Conservation (phyloP, 768 basidiomycete genomes). For the Rhodosporidiobolus odoratus region DNA sequence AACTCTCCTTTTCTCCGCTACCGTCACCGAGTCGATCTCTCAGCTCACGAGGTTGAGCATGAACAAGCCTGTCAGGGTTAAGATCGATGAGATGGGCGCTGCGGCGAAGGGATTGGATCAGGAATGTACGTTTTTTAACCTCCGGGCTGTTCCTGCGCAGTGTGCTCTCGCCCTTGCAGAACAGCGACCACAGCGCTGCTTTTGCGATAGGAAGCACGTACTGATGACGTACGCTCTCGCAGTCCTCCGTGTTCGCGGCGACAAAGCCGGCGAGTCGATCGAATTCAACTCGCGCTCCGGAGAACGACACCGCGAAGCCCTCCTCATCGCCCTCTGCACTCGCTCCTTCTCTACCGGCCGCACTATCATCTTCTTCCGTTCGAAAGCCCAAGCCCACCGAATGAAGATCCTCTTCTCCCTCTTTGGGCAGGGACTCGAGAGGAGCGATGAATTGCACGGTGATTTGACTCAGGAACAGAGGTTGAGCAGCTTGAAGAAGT, state of each 20-base stretch:
- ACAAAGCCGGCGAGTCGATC: conserved; percentile 47
- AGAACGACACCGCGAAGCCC: conserved; percentile 39
- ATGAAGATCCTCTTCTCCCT: conserved; percentile 88
- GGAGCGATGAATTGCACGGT: conserved; percentile 78
- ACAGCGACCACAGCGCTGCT: too few relatives aligned
- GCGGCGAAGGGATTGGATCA: conserved; percentile 82
- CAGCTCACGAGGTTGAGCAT: conserved; percentile 87
- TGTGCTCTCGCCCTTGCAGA: too few relatives aligned
- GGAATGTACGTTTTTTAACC: conserved; percentile 59
- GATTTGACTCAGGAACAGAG: conserved; percentile 97
- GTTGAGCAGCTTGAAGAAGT: conserved; percentile 73
- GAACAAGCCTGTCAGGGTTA: conserved; percentile 85
- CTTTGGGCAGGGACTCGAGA: conserved; percentile 51
- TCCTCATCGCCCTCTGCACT: conserved; percentile 76
- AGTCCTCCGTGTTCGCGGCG: conserved; percentile 68
- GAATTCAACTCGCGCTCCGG: conserved; percentile 44
- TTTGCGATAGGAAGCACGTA: too few relatives aligned
- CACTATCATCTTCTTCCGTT: conserved; percentile 88
- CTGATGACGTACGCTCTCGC: too few relatives aligned
- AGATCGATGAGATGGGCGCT: conserved; percentile 86
- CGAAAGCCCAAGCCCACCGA: conserved; percentile 95
- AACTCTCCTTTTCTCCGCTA: conserved; percentile 98
- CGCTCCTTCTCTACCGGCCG: conserved; percentile 68
- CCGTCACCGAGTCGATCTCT: conserved; percentile 95
- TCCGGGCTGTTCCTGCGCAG: neutral